Percentiles rank a stretch among this genome's conserved stretches.
These are phyloP conservation scores for Furcasterigmium furcatum DNA, from an alignment of 2,329 filamentous ascomycete genomes.

Conservation along the genomic window DNA sequence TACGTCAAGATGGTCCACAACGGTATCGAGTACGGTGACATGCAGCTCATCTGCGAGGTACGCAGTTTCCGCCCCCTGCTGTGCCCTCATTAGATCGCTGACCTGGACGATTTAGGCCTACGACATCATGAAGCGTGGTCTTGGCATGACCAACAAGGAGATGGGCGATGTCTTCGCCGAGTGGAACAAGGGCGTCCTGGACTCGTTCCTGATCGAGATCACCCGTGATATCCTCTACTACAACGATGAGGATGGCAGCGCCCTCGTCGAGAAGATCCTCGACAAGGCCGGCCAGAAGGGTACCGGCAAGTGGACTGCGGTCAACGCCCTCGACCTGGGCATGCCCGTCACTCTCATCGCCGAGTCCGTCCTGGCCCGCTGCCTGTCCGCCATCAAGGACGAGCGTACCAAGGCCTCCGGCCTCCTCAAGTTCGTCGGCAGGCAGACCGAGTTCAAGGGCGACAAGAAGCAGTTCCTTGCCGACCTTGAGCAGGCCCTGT, in stretches of 20 bases:
- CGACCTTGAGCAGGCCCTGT: conserved; percentile 97
- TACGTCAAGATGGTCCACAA: conserved; percentile 99
- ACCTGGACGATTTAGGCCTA: conserved; percentile 87
- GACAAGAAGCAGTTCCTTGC: conserved; percentile 92
- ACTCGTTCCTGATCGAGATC: conserved; percentile 99
- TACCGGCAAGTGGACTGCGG: conserved; percentile 99
- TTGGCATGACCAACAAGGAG: conserved; percentile 86
- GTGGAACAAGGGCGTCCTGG: conserved; percentile 98
- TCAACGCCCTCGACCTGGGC: conserved; percentile 96
- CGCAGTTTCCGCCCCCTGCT: conserved; percentile 18
- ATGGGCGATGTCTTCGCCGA: conserved; percentile 91
- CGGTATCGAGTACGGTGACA: conserved; percentile 99
- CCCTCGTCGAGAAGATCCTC: conserved; percentile 97
- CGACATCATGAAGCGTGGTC: conserved; percentile 98
- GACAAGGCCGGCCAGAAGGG: conserved; percentile 99
- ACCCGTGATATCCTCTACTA: conserved; percentile 98
- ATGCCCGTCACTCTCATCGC: conserved; percentile 98
- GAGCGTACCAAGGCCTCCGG: conserved; percentile 82
- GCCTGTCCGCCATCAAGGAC: conserved; percentile 89
- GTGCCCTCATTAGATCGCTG: background rate
- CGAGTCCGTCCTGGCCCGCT: conserved; percentile 93
- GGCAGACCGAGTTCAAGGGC: conserved; percentile 76
- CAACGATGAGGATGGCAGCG: conserved; percentile 88
- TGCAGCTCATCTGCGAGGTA: conserved; percentile 99
- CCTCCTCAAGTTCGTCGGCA: conserved; percentile 72